Evolutionary conservation across 192 early-diverging fungal species (phyloP).

Genomic region (Coemansia sp.): DNA sequence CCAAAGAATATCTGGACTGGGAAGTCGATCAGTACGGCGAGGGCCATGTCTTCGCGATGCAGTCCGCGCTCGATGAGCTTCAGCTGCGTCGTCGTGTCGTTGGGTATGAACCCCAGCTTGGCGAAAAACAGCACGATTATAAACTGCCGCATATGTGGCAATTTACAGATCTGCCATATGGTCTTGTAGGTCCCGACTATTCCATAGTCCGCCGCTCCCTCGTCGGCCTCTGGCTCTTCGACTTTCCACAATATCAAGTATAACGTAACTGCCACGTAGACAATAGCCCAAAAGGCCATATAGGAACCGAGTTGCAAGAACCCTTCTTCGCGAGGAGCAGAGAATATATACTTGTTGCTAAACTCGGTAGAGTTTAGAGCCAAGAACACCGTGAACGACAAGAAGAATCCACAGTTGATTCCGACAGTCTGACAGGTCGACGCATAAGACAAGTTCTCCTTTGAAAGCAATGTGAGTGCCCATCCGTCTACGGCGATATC

Average conservation of each 20-base stretch:
- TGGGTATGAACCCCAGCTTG: slow-evolving; percentile 95
- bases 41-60: slow-evolving; percentile 91
- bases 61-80: slow-evolving; percentile 96
- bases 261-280: slow-evolving; percentile 85
- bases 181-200: slow-evolving; percentile 80
- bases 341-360: slow-evolving; percentile 89
- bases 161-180: slow-evolving; percentile 85
- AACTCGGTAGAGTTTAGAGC: slow-evolving; percentile 95
- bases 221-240: slow-evolving; percentile 49
- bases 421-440: slow-evolving; percentile 97
- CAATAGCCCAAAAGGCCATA: slow-evolving; percentile 90
- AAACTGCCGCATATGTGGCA: slow-evolving; percentile 86
- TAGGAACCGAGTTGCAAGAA: slow-evolving; percentile 84
- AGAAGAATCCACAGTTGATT: slow-evolving; percentile 92
- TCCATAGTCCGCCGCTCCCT: slow-evolving; percentile 61
- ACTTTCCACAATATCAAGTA: slow-evolving; percentile 80
- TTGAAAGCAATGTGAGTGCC: slow-evolving; percentile 90
- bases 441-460: slow-evolving; percentile 91
- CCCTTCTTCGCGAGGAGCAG: slow-evolving; percentile 64
- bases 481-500: slow-evolving; percentile 83
- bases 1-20: slow-evolving; percentile 97
- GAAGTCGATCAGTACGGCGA: slow-evolving; percentile 93
- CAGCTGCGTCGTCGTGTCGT: slow-evolving; percentile 91
- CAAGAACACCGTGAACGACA: slow-evolving; percentile 96
- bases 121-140: slow-evolving; percentile 79